A percentile compares a stretch with the other conserved stretches of the same genome.
These are phyloP conservation scores for Gymnopus androsaceus DNA, from an alignment of 1,284 basidiomycete species.

Conservation along the genomic window DNA sequence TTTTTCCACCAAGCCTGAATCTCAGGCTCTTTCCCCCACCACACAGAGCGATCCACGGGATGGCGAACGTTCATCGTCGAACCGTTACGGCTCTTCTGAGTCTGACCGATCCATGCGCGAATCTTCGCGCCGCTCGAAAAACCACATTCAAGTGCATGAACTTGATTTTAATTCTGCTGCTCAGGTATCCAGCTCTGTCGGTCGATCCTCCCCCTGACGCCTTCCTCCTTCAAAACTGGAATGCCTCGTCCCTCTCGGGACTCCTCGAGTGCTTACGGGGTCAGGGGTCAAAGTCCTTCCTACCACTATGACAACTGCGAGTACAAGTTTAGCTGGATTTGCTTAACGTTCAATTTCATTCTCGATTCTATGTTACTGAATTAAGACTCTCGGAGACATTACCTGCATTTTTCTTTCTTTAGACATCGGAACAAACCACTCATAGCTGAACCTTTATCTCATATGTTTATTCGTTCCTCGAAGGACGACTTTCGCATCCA, in stretches of 20 bases:
- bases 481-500: conserved; percentile 11
- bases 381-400: background rate
- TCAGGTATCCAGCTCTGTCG: background rate
- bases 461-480: conserved; percentile 23
- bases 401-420: background rate
- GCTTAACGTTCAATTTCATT: background rate
- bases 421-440: background rate
- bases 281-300: conserved; percentile 9
- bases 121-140: background rate
- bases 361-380: background rate
- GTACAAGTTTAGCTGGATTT: conserved; percentile 8
- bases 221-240: background rate
- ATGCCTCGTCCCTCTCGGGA: conserved; percentile 1
- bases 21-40: background rate
- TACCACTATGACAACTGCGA: conserved; percentile 9
- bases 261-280: background rate
- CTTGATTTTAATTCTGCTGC: background rate
- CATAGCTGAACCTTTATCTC: background rate
- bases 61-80: background rate
- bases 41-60: background rate
- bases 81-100: conserved; percentile 1
- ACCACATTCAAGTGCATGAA: background rate
- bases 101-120: background rate
- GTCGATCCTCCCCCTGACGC: conserved; percentile 4
- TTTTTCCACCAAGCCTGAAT: background rate